Conservation (phyloP, 768 basidiomycete genomes). For the Pisolithus marmoratus region DNA sequence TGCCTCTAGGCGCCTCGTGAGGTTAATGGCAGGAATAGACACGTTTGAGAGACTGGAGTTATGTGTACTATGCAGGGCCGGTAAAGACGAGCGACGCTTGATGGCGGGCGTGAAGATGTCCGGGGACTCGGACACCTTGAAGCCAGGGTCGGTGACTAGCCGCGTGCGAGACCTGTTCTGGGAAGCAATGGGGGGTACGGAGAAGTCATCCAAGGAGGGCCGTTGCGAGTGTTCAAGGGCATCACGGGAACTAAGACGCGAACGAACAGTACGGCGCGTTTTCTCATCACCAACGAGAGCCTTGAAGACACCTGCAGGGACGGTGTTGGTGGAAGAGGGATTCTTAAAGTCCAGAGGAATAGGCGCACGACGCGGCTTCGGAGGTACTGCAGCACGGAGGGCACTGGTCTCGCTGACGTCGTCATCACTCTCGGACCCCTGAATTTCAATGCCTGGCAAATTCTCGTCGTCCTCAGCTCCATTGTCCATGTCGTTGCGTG, state of each 20-base stretch:
- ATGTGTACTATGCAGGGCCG: conserved; percentile 44
- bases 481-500: conserved; percentile 6
- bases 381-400: conserved; percentile 9
- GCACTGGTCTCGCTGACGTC: neutral
- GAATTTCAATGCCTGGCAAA: conserved; percentile 1
- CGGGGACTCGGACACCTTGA: conserved; percentile 26
- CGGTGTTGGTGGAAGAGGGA: conserved; percentile 60
- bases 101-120: conserved; percentile 41
- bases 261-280: conserved; percentile 66
- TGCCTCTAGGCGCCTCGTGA: conserved; percentile 51
- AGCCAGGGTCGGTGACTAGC: conserved; percentile 55
- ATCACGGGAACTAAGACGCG: conserved; percentile 69
- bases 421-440: conserved; percentile 13
- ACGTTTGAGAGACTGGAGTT: conserved; percentile 40
- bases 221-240: conserved; percentile 60
- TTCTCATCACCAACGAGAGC: conserved; percentile 66
- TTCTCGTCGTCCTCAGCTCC: conserved; percentile 6
- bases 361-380: conserved; percentile 59
- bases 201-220: conserved; percentile 74
- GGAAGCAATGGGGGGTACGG: conserved; percentile 64
- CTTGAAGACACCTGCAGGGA: conserved; percentile 84
- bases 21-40: conserved; percentile 43
- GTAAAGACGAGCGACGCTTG: conserved; percentile 53
- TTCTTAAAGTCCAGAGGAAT: conserved; percentile 77
- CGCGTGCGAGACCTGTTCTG: conserved; percentile 48